Evolutionary conservation across 305 asterid genomes (phyloP).

Genomic region (Fraxinus paxiana): DNA sequence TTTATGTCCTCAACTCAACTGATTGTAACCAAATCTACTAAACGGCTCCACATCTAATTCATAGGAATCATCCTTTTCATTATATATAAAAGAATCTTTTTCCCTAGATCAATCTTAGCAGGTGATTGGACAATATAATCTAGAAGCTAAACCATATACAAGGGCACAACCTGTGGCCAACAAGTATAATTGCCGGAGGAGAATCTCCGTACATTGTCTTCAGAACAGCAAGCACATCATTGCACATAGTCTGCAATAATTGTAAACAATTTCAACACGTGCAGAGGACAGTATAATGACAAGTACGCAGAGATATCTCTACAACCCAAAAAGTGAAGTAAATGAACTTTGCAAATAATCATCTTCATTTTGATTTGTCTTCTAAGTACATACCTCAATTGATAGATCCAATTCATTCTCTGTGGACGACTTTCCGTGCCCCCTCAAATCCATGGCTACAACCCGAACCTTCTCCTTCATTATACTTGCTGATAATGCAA

Average conservation of each 20-base stretch:
- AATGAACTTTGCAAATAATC: slow-evolving; percentile 22
- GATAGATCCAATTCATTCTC: slow-evolving; percentile 82
- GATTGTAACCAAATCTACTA: slow-evolving; percentile 1
- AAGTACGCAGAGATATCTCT: slow-evolving; percentile 20
- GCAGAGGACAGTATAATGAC: slow-evolving; percentile 8
- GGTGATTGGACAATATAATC: not conserved
- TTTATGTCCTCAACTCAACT: slow-evolving; percentile 1
- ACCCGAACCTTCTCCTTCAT: slow-evolving; percentile 75
- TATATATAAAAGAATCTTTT: not conserved
- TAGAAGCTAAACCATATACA: slow-evolving; percentile 13
- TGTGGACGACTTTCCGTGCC: slow-evolving; percentile 83
- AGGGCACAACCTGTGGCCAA: slow-evolving; percentile 81
- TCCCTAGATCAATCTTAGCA: not conserved
- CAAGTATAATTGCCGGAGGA: slow-evolving; percentile 86
- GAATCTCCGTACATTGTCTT: slow-evolving; percentile 82
- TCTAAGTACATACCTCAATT: slow-evolving; percentile 39
- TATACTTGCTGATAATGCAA: slow-evolving; percentile 68
- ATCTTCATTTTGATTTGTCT: not conserved
- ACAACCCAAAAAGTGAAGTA: slow-evolving; percentile 18
- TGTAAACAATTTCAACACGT: slow-evolving; percentile 22
- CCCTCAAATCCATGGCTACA: slow-evolving; percentile 88
- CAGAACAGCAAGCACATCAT: slow-evolving; percentile 74
- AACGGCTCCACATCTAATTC: slow-evolving; percentile 4
- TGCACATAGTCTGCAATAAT: slow-evolving; percentile 63
- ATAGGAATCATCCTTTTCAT: not conserved